Evolutionary conservation across 768 basidiomycete genomes (phyloP), one percentile per base, ranked within the genome.

Genomic region (Cystoderma amianthinum): DNA sequence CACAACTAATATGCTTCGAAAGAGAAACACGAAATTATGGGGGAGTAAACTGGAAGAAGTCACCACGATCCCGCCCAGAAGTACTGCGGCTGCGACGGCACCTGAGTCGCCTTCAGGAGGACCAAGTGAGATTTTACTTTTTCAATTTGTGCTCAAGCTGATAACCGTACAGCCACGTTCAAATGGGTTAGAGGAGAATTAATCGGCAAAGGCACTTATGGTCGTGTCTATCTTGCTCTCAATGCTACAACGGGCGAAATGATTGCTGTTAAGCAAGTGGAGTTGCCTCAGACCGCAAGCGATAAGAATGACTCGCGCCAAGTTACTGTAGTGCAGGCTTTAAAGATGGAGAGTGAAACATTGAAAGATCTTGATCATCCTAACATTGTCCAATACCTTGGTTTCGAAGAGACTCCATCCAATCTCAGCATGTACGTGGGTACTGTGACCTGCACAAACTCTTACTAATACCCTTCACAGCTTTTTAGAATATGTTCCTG

Each of bases 241-340:
- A 98, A 98, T 58, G 91, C 89, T 22, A 93, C 90, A 2, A 95
- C 93, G 0, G 93, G 93, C 43, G 94, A 98, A 63, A 95, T 97
- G 90, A 93, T 98, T 53, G 96, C 96, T 13, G 96, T 99, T 48
- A 99, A 99, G 63, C 96, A 98, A 63, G 96, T 99, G 36, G 96
- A 98, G 59, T 77, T 94, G 44, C 95, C 96, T 1, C 79, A 80
- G 38, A 94, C 92, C 5, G 80, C 82, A 13, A 91, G 87, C 53
- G 96, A 99, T 64, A 88, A 85, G 61, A 85, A 80, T 48, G 93
- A 98, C 60, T 72, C 77, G 13, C 77, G 93, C 22, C 93, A 95
- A 52, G 68, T 76, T 41, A 78, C 78, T 20, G 82, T 94, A 47
- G 88, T 99, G 44, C 85, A 93, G 51, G 93, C 94, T 1, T 65